Evolutionary conservation across 768 basidiomycete species (phyloP).

Genomic region (Trametes gibbosa): DNA sequence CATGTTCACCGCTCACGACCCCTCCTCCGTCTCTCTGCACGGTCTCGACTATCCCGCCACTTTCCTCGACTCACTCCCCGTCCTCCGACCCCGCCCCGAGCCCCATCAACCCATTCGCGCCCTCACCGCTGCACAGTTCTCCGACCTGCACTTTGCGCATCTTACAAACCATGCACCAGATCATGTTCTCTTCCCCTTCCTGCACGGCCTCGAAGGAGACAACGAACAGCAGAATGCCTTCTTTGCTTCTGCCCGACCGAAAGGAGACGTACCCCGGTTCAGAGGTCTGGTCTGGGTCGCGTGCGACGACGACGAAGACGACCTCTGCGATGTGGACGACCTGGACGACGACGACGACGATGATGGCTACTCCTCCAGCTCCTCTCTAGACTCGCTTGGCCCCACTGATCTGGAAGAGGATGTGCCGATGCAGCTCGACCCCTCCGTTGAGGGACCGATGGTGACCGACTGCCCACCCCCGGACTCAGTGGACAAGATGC

Average conservation of each 20-base stretch:
- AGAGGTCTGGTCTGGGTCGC: conserved; percentile 85
- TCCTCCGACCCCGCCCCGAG: conserved; percentile 32
- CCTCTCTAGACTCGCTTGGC: conserved; percentile 28
- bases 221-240: conserved; percentile 80
- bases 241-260: conserved; percentile 48
- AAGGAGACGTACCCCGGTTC: conserved; percentile 34
- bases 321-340: conserved; percentile 28
- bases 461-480: conserved; percentile 9
- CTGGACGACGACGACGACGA: conserved; percentile 31
- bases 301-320: conserved; percentile 61
- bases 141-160: conserved; percentile 60
- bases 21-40: conserved; percentile 12
- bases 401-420: conserved; percentile 32
- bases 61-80: conserved; percentile 25
- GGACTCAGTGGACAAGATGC: conserved; percentile 8
- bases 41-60: conserved; percentile 21
- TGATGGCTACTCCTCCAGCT: conserved; percentile 30
- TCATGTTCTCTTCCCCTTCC: conserved; percentile 80
- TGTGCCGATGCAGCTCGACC: conserved; percentile 21
- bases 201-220: conserved; percentile 82
- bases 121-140: conserved; percentile 47
- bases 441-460: conserved; percentile 9
- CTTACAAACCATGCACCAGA: conserved; percentile 74
- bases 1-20: conserved; percentile 9
- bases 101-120: conserved; percentile 42